Percentiles rank a stretch among this genome's conserved stretches.
Conservation (phyloP, 257 asterid genomes). For the Plectranthus barbatus region DNA sequence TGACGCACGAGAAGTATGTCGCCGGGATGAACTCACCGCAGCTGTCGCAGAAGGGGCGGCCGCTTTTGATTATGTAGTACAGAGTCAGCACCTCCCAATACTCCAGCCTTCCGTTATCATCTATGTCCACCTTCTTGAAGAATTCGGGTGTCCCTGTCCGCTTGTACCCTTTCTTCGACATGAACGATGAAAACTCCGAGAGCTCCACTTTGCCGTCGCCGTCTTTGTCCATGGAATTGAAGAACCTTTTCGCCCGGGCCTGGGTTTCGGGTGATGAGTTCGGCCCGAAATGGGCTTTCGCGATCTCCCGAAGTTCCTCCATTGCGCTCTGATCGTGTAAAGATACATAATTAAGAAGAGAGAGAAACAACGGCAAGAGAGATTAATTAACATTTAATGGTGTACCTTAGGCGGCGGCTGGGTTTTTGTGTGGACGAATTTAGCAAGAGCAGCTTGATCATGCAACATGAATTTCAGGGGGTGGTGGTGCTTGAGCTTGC, state of each 20-base stretch:
- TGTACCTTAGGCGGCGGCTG: too few relatives aligned
- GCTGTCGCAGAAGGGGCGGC: too few relatives aligned
- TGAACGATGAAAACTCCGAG: slow-evolving; percentile 10
- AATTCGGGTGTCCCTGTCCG: slow-evolving; percentile 5
- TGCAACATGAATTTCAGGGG: slow-evolving; percentile 13
- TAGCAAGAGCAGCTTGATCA: slow-evolving; percentile 7
- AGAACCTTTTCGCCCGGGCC: slow-evolving; percentile 5
- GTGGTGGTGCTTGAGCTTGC: slow-evolving; percentile 8
- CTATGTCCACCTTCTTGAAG: slow-evolving; percentile 14
- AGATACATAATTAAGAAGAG: too few relatives aligned
- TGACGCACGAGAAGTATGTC: slow-evolving; percentile 15
- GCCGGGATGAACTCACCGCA: slow-evolving; percentile 16
- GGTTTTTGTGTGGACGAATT: neutral
- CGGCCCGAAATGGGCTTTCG: slow-evolving; percentile 19
- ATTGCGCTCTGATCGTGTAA: too few relatives aligned
- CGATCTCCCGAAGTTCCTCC: slow-evolving; percentile 20
- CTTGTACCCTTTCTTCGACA: slow-evolving; percentile 15
- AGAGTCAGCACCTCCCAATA: slow-evolving; percentile 24
- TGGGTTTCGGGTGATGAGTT: slow-evolving; percentile 18
- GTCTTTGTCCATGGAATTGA: slow-evolving; percentile 13
- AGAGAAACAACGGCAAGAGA: neutral
- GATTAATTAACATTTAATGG: neutral
- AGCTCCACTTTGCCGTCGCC: slow-evolving; percentile 13
- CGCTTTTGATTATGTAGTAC: too few relatives aligned
- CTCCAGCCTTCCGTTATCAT: slow-evolving; percentile 17